Evolutionary conservation across 495 filamentous ascomycete species (phyloP).

Genomic region (Pseudomonodictys pantanalensis): DNA sequence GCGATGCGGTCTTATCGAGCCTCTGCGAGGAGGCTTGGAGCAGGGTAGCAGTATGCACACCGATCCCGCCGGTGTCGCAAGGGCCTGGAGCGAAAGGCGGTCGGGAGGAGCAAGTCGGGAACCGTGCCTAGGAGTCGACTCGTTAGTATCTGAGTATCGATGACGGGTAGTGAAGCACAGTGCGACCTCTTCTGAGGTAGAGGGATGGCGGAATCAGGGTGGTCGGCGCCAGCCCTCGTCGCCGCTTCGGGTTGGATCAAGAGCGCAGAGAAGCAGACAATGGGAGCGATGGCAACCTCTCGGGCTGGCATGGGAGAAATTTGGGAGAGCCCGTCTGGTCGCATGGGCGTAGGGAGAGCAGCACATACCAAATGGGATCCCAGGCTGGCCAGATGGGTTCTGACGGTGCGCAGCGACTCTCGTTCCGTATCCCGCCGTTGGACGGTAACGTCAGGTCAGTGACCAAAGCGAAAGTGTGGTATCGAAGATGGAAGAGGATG

Average conservation of each 20-base stretch:
- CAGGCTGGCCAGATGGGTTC: slow-evolving; percentile 14
- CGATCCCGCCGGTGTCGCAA: slow-evolving; percentile 37
- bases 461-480: slow-evolving; percentile 2
- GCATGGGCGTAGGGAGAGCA: slow-evolving; percentile 22
- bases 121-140: neutral
- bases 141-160: slow-evolving; percentile 7
- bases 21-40: slow-evolving; percentile 14
- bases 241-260: slow-evolving; percentile 28
- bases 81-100: slow-evolving; percentile 18
- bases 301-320: neutral
- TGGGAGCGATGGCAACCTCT: neutral
- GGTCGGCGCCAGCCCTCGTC: neutral
- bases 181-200: slow-evolving; percentile 8
- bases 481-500: too few species aligned
- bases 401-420: slow-evolving; percentile 16
- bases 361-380: slow-evolving; percentile 24
- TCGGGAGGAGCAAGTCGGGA: slow-evolving; percentile 3
- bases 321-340: slow-evolving; percentile 9
- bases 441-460: slow-evolving; percentile 17
- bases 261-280: slow-evolving; percentile 19
- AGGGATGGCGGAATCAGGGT: slow-evolving; percentile 1
- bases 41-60: slow-evolving; percentile 16
- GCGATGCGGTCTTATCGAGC: neutral
- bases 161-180: slow-evolving; percentile 9
- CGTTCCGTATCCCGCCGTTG: slow-evolving; percentile 31